Evolutionary conservation across 2,329 filamentous ascomycete species (phyloP), one percentile per base, ranked within the genome.

Genomic region (Nemania diffusa): DNA sequence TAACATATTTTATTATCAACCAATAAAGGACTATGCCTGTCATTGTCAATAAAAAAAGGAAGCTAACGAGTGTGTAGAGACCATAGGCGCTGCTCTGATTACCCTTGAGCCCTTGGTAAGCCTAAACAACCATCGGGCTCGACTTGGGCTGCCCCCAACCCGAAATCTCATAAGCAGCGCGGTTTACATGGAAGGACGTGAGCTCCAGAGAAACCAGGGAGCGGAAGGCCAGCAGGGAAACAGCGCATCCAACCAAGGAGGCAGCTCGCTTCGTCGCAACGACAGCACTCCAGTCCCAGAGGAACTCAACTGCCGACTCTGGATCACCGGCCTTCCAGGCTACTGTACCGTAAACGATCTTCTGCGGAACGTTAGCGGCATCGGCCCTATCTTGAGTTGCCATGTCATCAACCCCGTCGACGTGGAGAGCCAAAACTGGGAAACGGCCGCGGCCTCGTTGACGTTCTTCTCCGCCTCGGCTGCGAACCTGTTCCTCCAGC

Each of bases 381-480:
- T 60, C 26, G 66, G 66, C 6, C 57, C 66, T 1, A n/a, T 68
- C 15, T 63, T 17, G 15, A 58, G 58, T 5, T 62, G 62, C 17
- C 27, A 62, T 3, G 50, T 68, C 17, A 59, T 32, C 22, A 5
- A 44, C 2, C 57, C 65, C 2, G 46, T 1, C 1, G 1, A 2
- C 4, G 1, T 27, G 1, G 29, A 40, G 3, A 9, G 34, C 9
- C 17, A 56, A 5, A 37, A 20, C 7, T 59, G 57, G 46, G 27
- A 50, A 5, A 65, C 62, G 6, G 40, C 62, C 27, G 53, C 65
- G 3, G 65, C 65, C 22, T 68, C 65, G 13, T 17, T 68, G 44
- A 68, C 65, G 0, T 68, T 68, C 57, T 68, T 65, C 53, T 55
- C 62, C 17, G 57, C 62, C 22, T 40, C 65, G 3, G 65, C 62